These are phyloP conservation scores for Cenchrus purpureus DNA, from an alignment of 176 grass and related monocot genomes.

Conservation along the genomic window DNA sequence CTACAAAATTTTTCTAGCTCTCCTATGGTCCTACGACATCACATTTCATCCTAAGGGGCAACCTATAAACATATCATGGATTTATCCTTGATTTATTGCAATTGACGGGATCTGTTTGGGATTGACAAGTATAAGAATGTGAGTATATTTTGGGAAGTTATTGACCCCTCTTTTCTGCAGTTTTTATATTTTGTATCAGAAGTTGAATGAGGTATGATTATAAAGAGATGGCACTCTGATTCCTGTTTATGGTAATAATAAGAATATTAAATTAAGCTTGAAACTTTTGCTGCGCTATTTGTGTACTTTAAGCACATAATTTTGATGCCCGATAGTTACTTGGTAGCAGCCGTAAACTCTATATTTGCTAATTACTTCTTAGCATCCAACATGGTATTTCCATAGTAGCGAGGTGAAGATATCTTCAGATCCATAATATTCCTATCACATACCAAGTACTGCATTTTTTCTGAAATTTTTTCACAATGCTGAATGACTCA, in stretches of 20 bases:
- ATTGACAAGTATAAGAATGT: too few relatives aligned
- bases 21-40: too few relatives aligned
- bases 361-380: constrained; percentile 1
- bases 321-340: neutral
- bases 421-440: constrained; percentile 14
- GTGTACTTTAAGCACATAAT: neutral
- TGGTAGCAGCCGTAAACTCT: constrained; percentile 5
- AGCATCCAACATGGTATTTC: constrained; percentile 8
- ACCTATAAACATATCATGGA: too few relatives aligned
- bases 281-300: neutral
- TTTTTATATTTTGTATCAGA: neutral
- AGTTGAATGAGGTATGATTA: neutral
- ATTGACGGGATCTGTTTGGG: too few relatives aligned
- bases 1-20: too few relatives aligned
- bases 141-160: too few relatives aligned
- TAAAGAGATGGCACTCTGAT: neutral
- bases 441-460: neutral
- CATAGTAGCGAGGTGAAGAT: neutral
- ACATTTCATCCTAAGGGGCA: too few relatives aligned
- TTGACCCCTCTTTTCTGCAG: too few relatives aligned
- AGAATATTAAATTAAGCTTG: neutral
- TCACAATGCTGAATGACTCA: constrained; percentile 16
- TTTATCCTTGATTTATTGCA: too few relatives aligned
- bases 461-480: neutral
- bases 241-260: neutral